Conservation (phyloP, 1,284 basidiomycete species). For the Naganishia cerealis region DNA sequence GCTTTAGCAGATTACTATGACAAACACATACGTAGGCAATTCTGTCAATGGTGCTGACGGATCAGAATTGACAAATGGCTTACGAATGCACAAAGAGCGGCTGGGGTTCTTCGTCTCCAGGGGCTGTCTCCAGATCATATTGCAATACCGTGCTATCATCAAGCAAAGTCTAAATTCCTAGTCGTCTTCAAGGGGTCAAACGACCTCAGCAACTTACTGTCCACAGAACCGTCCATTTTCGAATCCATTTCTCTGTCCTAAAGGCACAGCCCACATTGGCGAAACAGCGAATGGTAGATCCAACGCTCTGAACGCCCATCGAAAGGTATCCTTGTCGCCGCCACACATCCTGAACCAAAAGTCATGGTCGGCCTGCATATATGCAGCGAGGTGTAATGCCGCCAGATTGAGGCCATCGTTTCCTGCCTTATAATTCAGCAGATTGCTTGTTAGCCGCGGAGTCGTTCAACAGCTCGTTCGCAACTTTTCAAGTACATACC, state of each 20-base stretch:
- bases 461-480: background rate
- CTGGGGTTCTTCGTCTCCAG: slow-evolving; percentile 35
- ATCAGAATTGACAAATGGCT: slow-evolving; percentile 32
- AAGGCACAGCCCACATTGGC: slow-evolving; percentile 54
- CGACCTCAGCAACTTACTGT: slow-evolving; percentile 47
- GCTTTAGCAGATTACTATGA: slow-evolving; percentile 57
- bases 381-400: slow-evolving; percentile 54
- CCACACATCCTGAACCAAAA: slow-evolving; percentile 57
- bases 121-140: slow-evolving; percentile 45
- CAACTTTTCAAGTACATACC: slow-evolving; percentile 5
- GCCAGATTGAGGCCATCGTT: slow-evolving; percentile 56
- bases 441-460: no score
- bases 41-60: background rate
- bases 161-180: background rate
- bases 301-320: slow-evolving; percentile 56
- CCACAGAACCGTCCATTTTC: slow-evolving; percentile 54
- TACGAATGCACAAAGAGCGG: slow-evolving; percentile 50
- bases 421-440: slow-evolving; percentile 39
- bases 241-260: slow-evolving; percentile 45
- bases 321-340: slow-evolving; percentile 56
- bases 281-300: slow-evolving; percentile 50
- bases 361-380: slow-evolving; percentile 50
- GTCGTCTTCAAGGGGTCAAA: background rate
- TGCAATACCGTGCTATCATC: slow-evolving; percentile 44
- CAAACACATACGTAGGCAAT: slow-evolving; percentile 10